Base-by-base conservation (phyloP, 495 filamentous ascomycete genomes). In the Hyaloscypha bicolor region DNA sequence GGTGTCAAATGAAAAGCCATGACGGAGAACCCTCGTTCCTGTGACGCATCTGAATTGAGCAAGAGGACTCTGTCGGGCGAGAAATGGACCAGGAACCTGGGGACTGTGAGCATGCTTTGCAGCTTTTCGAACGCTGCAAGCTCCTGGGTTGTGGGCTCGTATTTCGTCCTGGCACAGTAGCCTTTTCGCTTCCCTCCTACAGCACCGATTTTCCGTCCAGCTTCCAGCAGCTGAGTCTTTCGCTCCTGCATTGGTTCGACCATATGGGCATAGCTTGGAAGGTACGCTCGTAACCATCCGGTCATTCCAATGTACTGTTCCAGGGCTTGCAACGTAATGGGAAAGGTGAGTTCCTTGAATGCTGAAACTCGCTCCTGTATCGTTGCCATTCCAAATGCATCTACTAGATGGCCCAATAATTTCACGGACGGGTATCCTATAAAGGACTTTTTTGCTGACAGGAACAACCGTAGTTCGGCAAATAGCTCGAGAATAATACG, bases 281-380 rank as follows among this genome's bases (percentile, higher is more conserved):
- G 12, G 31, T 55, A 39, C 4, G 5, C 4, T 12, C 52, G 45
- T 3, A 64, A 21, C 30, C 25, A 64, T 2, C 62, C 62, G 22
- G 62, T 56, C 22, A 64, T 55, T 6, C 62, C 51, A 3, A 55
- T 12, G 22, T 64, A 64, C 4, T 11, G 4, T 35, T 64, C 62
- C 8, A 64, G 52, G 3, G 4, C 29, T 14, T 39, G 6, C 21
- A 56, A 11, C 4, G 14, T 64, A 16, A 6, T n/a, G 3, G 62
- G 62, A 29, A 64, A 64, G 2, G 4, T 25, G 8, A 64, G 42
- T 2, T 53, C 8, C 25, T 5, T 6, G 25, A 62, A 12, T 5
- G 35, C 60, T 11, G 4, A 3, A 6, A 62, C 6, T 37, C 14
- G 4, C 6, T 51, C 60, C 21, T 22, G 11, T 22, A 37, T 63